Evolutionary conservation across 1,139 yeast species (phyloP).

Genomic region (Pichia inconspicua): DNA sequence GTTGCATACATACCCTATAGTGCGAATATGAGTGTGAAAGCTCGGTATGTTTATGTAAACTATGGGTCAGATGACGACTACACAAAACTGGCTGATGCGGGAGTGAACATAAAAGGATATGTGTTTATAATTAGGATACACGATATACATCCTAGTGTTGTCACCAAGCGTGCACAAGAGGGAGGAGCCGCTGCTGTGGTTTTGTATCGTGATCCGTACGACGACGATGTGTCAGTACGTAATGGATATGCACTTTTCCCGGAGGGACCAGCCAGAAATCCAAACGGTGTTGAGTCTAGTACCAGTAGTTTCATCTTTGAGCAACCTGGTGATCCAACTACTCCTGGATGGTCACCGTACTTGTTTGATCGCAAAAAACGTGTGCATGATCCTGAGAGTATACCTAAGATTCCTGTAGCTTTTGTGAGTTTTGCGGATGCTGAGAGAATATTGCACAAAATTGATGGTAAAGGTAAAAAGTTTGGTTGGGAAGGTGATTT

Average conservation of each 20-base stretch:
- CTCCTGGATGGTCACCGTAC: slow-evolving; percentile 44
- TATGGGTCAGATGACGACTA: slow-evolving; percentile 30
- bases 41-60: slow-evolving; percentile 27
- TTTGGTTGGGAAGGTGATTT: slow-evolving; percentile 30
- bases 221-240: slow-evolving; percentile 34
- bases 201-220: slow-evolving; percentile 34
- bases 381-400: slow-evolving; percentile 33
- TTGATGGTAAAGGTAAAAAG: slow-evolving; percentile 23
- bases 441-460: slow-evolving; percentile 31
- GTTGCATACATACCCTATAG: slow-evolving; percentile 31
- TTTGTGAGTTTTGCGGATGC: slow-evolving; percentile 35
- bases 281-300: slow-evolving; percentile 42
- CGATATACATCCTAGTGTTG: slow-evolving; percentile 26
- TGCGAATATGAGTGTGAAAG: slow-evolving; percentile 29
- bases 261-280: slow-evolving; percentile 39
- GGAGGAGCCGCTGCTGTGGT: slow-evolving; percentile 29
- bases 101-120: slow-evolving; percentile 22
- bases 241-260: slow-evolving; percentile 39
- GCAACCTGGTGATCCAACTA: slow-evolving; percentile 69
- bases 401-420: slow-evolving; percentile 37
- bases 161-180: slow-evolving; percentile 28
- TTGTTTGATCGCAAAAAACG: slow-evolving; percentile 28
- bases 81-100: slow-evolving; percentile 14
- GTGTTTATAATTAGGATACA: slow-evolving; percentile 29
- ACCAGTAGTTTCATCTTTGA: slow-evolving; percentile 52